Evolutionary conservation across 129 eudicot species (phyloP), one percentile per base, ranked within the genome.

Genomic region (Artemisia argyi): DNA sequence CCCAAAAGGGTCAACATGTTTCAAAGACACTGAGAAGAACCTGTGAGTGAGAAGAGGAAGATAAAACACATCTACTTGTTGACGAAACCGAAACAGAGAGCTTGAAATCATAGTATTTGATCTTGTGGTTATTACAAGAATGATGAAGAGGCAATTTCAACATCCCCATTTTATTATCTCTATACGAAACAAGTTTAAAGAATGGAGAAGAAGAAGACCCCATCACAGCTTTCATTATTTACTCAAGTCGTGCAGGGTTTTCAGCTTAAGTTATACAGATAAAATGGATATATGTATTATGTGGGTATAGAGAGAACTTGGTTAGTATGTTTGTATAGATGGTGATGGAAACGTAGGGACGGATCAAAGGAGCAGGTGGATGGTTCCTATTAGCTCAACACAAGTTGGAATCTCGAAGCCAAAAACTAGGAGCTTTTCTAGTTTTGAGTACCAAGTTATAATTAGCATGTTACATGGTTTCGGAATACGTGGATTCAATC

Each of bases 321-420:
- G 44, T 65, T 52, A 17, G 47, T 28, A 3, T 22, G 16, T 52
- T 48, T 52, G 69, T 61, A 61, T 47, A 22, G 76, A 61, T 61
- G 59, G 68, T 58, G 76, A 71, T 19, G 0, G 72, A 39, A 15
- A 18, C 17, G 74, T 76, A 22, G 64, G 49, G 63, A 52, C 57
- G 76, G 81, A 61, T 77, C 71, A 32, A 24, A 35, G 76, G 39
- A 51, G 57, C 76, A 68, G 69, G 71, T 69, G 76, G 74, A 26
- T 77, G 76, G 81, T 69, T 73, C 78, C 70, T 46, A 73, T 30
- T 39, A 7, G 46, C 46, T 53, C 24, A 35, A 22, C 55, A 42
- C 17, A 17, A 47, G 63, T 65, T 54, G 10, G 72, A 22, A 54
- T 53, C 72, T 35, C 56, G 24, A 71, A 44, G 57, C 46, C 68